A percentile compares a stretch with the other conserved stretches of the same genome.
Conservation (phyloP, 257 asterid species). For the Salvia rosmarinus region DNA sequence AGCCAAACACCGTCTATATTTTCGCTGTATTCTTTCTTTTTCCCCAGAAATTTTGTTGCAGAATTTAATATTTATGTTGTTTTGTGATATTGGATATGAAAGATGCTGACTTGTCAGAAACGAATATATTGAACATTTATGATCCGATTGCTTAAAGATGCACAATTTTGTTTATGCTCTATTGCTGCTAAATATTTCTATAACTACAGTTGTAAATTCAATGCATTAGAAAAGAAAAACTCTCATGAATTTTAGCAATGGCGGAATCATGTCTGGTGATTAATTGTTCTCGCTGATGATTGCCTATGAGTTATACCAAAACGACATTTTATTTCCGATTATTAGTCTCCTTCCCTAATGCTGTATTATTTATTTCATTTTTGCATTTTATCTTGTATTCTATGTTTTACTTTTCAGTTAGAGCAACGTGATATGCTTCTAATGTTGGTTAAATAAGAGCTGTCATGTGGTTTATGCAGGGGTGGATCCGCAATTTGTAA, state of each 20-base stretch:
- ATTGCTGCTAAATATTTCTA: neutral
- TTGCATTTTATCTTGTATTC: neutral
- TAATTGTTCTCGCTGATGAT: no score
- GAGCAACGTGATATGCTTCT: neutral
- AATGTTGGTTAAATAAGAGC: neutral
- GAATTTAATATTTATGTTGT: neutral
- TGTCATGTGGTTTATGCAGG: no score
- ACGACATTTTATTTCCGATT: no score
- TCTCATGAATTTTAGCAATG: neutral
- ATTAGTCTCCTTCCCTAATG: no score
- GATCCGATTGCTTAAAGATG: neutral
- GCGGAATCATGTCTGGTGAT: neutral
- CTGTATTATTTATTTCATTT: neutral
- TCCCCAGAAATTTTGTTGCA: neutral
- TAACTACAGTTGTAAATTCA: neutral
- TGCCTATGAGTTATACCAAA: no score
- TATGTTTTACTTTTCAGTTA: neutral
- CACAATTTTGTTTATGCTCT: neutral
- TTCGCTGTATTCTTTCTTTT: neutral
- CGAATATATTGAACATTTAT: neutral
- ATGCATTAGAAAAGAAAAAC: neutral
- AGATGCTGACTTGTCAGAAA: neutral
- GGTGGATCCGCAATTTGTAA: no score
- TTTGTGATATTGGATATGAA: constrained; percentile 5
- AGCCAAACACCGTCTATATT: no score